Evolutionary conservation across 306 rosid genomes (phyloP).

Genomic region (Chamaecrista fasciculata): DNA sequence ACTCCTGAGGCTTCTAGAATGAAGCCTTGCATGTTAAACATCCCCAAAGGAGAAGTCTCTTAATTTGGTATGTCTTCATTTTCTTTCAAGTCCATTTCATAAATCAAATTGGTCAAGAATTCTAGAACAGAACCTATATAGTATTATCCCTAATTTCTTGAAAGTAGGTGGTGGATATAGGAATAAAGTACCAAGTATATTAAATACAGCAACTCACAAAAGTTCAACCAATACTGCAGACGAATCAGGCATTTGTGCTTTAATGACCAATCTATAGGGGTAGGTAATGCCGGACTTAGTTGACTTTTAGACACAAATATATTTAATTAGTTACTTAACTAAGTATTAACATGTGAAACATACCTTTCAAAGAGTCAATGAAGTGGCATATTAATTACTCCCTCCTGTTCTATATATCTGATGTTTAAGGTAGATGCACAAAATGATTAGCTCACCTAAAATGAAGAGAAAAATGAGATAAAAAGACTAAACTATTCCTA

Average conservation of each 20-base stretch:
- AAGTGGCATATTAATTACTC: too few species aligned
- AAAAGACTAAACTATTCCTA: too few species aligned
- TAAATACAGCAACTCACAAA: not conserved
- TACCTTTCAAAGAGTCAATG: not conserved
- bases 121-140: not conserved
- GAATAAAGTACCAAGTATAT: slow-evolving; percentile 13
- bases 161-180: slow-evolving; percentile 14
- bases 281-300: slow-evolving; percentile 22
- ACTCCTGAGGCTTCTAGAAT: not conserved
- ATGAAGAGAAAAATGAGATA: too few species aligned
- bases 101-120: not conserved
- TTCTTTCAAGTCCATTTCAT: not conserved
- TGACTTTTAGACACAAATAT: slow-evolving; percentile 26
- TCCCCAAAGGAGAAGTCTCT: not conserved
- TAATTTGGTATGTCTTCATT: not conserved
- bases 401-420: too few species aligned
- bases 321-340: not conserved
- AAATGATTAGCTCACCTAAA: too few species aligned
- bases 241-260: slow-evolving; percentile 13
- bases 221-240: slow-evolving; percentile 19
- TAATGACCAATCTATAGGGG: slow-evolving; percentile 34
- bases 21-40: not conserved
- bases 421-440: too few species aligned
- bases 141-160: not conserved
- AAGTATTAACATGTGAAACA: not conserved